Conservation (phyloP, 306 rosid species). For the Glycine latifolia region DNA sequence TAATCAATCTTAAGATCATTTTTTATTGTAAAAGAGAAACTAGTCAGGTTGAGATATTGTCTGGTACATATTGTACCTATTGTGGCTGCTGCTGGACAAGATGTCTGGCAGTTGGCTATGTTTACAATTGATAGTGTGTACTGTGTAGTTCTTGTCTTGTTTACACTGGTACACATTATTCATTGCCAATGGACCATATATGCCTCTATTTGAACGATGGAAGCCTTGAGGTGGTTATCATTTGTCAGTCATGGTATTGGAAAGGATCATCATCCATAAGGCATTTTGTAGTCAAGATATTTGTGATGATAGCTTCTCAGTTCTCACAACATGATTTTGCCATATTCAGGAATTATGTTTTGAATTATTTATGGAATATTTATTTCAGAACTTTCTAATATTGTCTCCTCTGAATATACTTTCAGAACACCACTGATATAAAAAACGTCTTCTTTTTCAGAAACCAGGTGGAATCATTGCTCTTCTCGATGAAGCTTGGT, state of each 20-base stretch:
- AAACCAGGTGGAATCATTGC: slow-evolving; percentile 93
- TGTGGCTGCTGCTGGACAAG: slow-evolving; percentile 13
- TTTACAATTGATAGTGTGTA: neutral
- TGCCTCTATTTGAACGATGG: slow-evolving; percentile 13
- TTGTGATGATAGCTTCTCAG: neutral
- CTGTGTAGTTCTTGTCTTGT: slow-evolving; percentile 13
- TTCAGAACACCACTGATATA: slow-evolving; percentile 24
- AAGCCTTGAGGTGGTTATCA: neutral
- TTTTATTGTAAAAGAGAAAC: slow-evolving; percentile 20
- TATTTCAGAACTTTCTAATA: slow-evolving; percentile 28
- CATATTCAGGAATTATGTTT: slow-evolving; percentile 29
- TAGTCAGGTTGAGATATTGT: slow-evolving; percentile 9
- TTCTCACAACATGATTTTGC: slow-evolving; percentile 25
- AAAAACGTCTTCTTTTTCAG: slow-evolving; percentile 56
- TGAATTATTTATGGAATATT: slow-evolving; percentile 34
- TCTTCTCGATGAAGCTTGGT: slow-evolving; percentile 98
- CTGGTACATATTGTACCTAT: neutral
- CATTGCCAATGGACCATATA: neutral
- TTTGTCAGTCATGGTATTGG: neutral
- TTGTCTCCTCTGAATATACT: slow-evolving; percentile 6
- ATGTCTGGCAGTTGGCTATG: slow-evolving; percentile 11
- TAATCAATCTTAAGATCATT: too few species aligned
- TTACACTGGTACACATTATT: slow-evolving; percentile 3
- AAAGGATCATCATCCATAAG: slow-evolving; percentile 12
- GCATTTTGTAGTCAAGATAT: slow-evolving; percentile 7